These are phyloP conservation scores for Debaryomyces maramus DNA, from an alignment of 805 yeast genomes.

Conservation along the genomic window DNA sequence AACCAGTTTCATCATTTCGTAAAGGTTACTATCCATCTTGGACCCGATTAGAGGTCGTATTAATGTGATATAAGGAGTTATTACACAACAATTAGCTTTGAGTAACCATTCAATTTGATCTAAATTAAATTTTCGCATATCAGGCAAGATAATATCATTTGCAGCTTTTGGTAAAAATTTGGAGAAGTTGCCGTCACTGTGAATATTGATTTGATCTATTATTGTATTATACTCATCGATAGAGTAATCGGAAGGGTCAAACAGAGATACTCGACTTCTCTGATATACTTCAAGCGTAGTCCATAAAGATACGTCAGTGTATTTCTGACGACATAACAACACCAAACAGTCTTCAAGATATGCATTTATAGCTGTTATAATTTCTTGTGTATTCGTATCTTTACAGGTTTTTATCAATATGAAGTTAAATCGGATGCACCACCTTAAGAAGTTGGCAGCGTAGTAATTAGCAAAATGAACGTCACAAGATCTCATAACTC, in stretches of 20 bases:
- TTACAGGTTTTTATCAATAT: background rate
- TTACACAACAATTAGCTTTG: conserved; percentile 5
- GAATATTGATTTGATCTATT: conserved; percentile 1
- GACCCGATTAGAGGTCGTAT: background rate
- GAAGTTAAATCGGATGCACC: conserved; percentile 23
- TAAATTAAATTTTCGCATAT: background rate
- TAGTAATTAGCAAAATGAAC: conserved; percentile 42
- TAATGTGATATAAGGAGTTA: conserved; percentile 7
- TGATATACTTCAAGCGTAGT: conserved; percentile 11
- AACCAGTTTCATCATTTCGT: background rate
- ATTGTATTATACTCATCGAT: conserved; percentile 10
- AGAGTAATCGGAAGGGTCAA: background rate
- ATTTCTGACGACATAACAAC: conserved; percentile 11
- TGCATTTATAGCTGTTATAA: background rate
- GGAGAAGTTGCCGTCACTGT: background rate
- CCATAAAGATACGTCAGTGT: conserved; percentile 28
- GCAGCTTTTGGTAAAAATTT: background rate
- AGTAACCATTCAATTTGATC: conserved; percentile 10
- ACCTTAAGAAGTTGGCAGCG: conserved; percentile 32
- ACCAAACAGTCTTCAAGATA: conserved; percentile 8
- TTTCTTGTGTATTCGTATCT: background rate
- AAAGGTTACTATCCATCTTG: too few relatives aligned
- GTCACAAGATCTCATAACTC: conserved; percentile 29
- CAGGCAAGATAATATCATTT: background rate
- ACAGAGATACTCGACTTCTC: background rate